Evolutionary conservation across 495 filamentous ascomycete genomes (phyloP), one percentile per base, ranked within the genome.

Genomic region (Aspergillus heteromorphus): DNA sequence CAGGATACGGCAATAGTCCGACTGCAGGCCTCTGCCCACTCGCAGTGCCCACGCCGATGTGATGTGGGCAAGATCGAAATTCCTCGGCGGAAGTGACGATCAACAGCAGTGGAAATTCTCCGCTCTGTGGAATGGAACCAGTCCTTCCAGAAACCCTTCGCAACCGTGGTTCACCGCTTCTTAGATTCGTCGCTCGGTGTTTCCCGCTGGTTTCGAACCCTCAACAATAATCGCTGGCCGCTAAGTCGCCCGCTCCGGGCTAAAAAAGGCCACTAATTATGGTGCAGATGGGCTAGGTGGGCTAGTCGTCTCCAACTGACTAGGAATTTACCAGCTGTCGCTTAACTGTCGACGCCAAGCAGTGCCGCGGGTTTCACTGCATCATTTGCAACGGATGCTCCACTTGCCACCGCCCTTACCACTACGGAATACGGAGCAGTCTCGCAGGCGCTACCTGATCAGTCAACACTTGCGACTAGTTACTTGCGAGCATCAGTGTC

Each of bases 121-220:
- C 58, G 48, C 54, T 51, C 47, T 10, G 40, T 41, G 20, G 54
- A 57, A 60, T 43, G 53, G 36, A 38, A 49, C 31, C 36, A 41
- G 23, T 29, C 48, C 51, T 61, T 61, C 58, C 54, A 57, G 58
- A 61, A 61, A 54, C 51, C 47, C 29, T 48, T 48, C 19, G 17
- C 19, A 55, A 27, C 48, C 56, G 57, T 54, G 60, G 57, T 63
- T 63, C 57, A 63, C 54, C 56, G 54, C 47, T 59, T 42, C 20
- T 55, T 58, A 51, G 49, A 18, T 47, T 19, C 19, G 45, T 16
- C 16, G 43, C 21, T 10, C 36, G 20, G 48, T n/a, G 45, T 50
- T 29, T 11, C 29, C 19, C 29, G 19, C 25, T 14, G 21, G 38
- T 47, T 47, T 47, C 43, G 14, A 8, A n/a, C 20, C 20, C 18